Conservation (phyloP, 805 yeast species). For the Tetrapisispora nanseiensis region DNA sequence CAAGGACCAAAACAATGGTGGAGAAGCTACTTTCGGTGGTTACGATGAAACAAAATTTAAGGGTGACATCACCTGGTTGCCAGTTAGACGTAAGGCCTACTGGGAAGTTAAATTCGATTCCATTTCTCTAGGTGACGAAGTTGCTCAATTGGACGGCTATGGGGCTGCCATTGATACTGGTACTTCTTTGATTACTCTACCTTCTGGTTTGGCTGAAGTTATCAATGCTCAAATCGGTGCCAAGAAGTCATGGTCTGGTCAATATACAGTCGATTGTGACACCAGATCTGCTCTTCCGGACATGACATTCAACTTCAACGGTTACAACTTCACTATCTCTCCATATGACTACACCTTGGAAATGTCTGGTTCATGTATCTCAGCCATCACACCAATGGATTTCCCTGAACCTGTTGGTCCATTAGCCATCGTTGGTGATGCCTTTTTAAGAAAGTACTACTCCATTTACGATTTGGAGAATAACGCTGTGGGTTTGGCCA, state of each 20-base stretch:
- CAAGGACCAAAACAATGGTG: constrained; percentile 58
- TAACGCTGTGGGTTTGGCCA: constrained; percentile 91
- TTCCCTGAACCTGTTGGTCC: constrained; percentile 97
- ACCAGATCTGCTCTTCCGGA: constrained; percentile 80
- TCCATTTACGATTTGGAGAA: constrained; percentile 85
- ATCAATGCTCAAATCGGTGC: constrained; percentile 95
- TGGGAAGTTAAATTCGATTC: constrained; percentile 97
- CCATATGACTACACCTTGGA: constrained; percentile 92
- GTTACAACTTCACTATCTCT: constrained; percentile 81
- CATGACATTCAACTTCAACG: constrained; percentile 80
- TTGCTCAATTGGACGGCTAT: constrained; percentile 65
- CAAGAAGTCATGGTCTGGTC: constrained; percentile 94
- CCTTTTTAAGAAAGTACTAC: constrained; percentile 91
- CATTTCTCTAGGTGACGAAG: constrained; percentile 84
- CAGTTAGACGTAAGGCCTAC: constrained; percentile 98
- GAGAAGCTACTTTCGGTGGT: constrained; percentile 94
- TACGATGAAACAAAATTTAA: constrained; percentile 62
- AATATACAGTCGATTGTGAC: constrained; percentile 86
- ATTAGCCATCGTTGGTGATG: constrained; percentile 91
- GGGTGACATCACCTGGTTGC: constrained; percentile 90
- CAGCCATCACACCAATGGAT: constrained; percentile 95
- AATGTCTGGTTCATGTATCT: constrained; percentile 89
- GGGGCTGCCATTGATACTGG: constrained; percentile 99
- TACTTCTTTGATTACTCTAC: constrained; percentile 90
- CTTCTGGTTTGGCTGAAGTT: constrained; percentile 92